Evolutionary conservation across 768 basidiomycete species (phyloP), one percentile per base, ranked within the genome.

Genomic region (Mycena venus): DNA sequence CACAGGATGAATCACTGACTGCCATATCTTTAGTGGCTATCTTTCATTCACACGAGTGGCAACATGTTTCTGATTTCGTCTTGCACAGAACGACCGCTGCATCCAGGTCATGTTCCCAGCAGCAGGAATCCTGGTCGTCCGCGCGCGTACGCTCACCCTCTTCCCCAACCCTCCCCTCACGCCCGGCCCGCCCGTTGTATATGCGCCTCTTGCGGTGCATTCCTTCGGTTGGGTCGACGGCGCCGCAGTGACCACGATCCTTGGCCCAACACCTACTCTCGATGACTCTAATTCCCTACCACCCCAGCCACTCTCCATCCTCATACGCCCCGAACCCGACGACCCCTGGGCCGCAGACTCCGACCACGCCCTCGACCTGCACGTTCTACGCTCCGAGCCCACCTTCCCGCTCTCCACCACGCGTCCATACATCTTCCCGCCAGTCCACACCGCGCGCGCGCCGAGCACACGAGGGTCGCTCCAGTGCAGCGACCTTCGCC

Each of bases 191-290:
- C 77, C 79, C 4, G 65, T 70, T 4, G 68, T 83, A 0, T 86
- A 89, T 66, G 64, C 77, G 1, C 84, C 88, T 0, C 78, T 86
- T 44, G 87, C 86, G 1, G 78, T 76, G 3, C 87, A 90, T 74
- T 89, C 90, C 3, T 93, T 92, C 75, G 92, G 92, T 19, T 93
- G 92, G 92, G 88, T 92, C 17, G 93, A 93, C 65, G 89, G 90
- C 10, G 85, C 91, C 42, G 87, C 87, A 2, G 85, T 89, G 2
- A 74, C 84, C 1, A 74, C 75, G 68, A 14, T 66, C 59, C 44
- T 55, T 67, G 75, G 65, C 29, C 67, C 51, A 27, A 60, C 47
- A 40, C 31, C 31, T 60, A 42, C 21, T 61, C 53, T 29, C n/a
- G n/a, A n/a, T n/a, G 21, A 62, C 21, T 44, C 61, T 17, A 31